These are phyloP conservation scores for Maudiozyma barnettii DNA, from an alignment of 805 yeast species.

Conservation along the genomic window DNA sequence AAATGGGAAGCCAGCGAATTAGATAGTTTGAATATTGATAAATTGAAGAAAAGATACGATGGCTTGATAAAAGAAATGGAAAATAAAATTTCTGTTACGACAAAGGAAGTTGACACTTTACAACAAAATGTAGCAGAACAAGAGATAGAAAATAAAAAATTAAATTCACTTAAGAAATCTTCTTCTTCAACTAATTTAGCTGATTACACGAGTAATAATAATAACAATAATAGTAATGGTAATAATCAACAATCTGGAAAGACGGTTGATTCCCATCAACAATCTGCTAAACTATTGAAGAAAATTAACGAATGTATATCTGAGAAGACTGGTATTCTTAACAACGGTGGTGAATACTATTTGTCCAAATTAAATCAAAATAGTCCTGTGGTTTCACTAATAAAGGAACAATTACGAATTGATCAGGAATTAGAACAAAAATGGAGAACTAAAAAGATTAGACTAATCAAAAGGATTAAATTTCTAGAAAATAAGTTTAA, in stretches of 20 bases:
- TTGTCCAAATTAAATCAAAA: slow-evolving; percentile 16
- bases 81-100: slow-evolving; percentile 7
- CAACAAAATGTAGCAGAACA: slow-evolving; percentile 14
- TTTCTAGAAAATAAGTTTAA: slow-evolving; percentile 18
- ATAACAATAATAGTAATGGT: neutral
- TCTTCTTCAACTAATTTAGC: slow-evolving; percentile 5
- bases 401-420: slow-evolving; percentile 20
- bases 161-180: slow-evolving; percentile 14
- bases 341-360: slow-evolving; percentile 19
- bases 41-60: slow-evolving; percentile 10
- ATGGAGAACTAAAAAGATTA: slow-evolving; percentile 18
- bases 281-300: slow-evolving; percentile 8
- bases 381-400: slow-evolving; percentile 14
- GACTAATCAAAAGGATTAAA: slow-evolving; percentile 15
- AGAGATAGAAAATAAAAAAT: slow-evolving; percentile 17
- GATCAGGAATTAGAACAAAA: slow-evolving; percentile 20
- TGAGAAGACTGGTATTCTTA: slow-evolving; percentile 23
- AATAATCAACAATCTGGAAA: neutral
- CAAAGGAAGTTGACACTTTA: slow-evolving; percentile 4
- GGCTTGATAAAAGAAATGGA: slow-evolving; percentile 6
- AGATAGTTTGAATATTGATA: slow-evolving; percentile 10
- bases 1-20: slow-evolving; percentile 18
- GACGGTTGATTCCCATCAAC: neutral
- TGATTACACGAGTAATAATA: neutral
- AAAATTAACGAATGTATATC: slow-evolving; percentile 17